Evolutionary conservation across 2,329 filamentous ascomycete species (phyloP), one percentile per base, ranked within the genome.

Genomic region (Tolypocladium capitatum): DNA sequence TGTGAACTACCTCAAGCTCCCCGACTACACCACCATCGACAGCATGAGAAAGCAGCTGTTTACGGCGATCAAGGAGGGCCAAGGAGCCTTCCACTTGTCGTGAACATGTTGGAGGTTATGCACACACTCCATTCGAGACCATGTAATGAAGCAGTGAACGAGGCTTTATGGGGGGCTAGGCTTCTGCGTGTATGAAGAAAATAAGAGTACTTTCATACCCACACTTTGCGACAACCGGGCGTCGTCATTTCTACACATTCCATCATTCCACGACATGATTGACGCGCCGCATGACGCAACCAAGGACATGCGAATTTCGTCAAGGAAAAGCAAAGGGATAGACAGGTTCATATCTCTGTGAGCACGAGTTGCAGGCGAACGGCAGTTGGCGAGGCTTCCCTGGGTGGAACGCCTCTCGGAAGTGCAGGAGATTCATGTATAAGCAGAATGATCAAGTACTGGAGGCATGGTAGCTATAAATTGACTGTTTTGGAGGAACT

Each of bases 1-100:
- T 64, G 92, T 95, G 67, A 98, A 98, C 67, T 98, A 98, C 64
- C 80, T 98, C 59, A 98, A 98, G 69, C 76, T 98, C 60, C 92
- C 92, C 20, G 88, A 98, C 66, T 98, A 98, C 68, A 91, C 82
- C 55, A 81, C 72, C 56, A 70, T 94, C 52, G 78, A 86, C 2
- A 75, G 84, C 46, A 80, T 98, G 67, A 83, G 77, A 60, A 78
- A 84, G 62, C 86, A 87, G 64, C 74, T 98, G 47, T 81, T 78
- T 54, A 84, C 83, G 54, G 94, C 92, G 27, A 94, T 95, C 63
- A 86, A 81, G 65, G 94, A 98, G 70, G 92, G 92, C 24, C 92
- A 98, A 64, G 92, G 92, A 30, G 92, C 94, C 51, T 98, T 98
- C 77, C 92, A 97, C 68, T 74, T 98, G 55, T 95, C 90, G 51